Evolutionary conservation across 768 basidiomycete genomes (phyloP).

Genomic region (Phlebiopsis flavidoalba): DNA sequence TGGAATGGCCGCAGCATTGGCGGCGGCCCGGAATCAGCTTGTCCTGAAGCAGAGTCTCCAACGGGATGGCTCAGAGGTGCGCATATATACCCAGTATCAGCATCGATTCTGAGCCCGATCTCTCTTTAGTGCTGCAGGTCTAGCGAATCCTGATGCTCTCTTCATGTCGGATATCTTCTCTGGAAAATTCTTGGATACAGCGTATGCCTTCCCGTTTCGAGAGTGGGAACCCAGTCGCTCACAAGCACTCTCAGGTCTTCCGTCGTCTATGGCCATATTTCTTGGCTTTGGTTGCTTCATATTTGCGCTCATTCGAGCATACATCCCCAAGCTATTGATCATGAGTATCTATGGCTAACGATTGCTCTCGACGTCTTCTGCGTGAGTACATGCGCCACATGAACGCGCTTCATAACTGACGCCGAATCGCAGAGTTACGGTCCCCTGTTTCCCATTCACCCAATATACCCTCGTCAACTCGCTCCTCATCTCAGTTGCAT

Average conservation of each 20-base stretch:
- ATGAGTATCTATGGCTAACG: slow-evolving; percentile 41
- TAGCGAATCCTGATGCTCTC: slow-evolving; percentile 33
- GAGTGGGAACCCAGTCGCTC: not conserved
- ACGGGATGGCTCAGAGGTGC: slow-evolving; percentile 29
- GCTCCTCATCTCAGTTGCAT: slow-evolving; percentile 39
- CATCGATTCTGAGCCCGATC: not conserved
- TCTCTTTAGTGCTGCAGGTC: slow-evolving; percentile 26
- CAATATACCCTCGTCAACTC: slow-evolving; percentile 40
- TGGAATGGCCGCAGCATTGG: slow-evolving; percentile 45
- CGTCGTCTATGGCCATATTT: slow-evolving; percentile 43
- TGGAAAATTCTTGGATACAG: slow-evolving; percentile 45
- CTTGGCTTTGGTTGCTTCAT: slow-evolving; percentile 40
- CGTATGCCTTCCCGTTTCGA: slow-evolving; percentile 13
- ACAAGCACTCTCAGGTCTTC: slow-evolving; percentile 27
- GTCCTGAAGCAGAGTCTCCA: slow-evolving; percentile 25
- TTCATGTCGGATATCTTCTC: slow-evolving; percentile 38
- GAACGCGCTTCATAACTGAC: slow-evolving; percentile 2
- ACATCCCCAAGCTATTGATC: slow-evolving; percentile 40
- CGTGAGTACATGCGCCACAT: slow-evolving; percentile 21
- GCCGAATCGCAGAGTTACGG: slow-evolving; percentile 31
- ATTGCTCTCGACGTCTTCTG: slow-evolving; percentile 41
- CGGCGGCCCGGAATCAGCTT: slow-evolving; percentile 31
- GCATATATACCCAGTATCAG: not conserved
- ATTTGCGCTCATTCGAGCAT: slow-evolving; percentile 41
- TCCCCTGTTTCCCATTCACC: slow-evolving; percentile 42